A percentile compares a stretch with the other conserved stretches of the same genome.
phyloP scores from a whole-genome alignment of 2,329 filamentous ascomycete genomes.

The Fusarium ramigenum region DNA sequence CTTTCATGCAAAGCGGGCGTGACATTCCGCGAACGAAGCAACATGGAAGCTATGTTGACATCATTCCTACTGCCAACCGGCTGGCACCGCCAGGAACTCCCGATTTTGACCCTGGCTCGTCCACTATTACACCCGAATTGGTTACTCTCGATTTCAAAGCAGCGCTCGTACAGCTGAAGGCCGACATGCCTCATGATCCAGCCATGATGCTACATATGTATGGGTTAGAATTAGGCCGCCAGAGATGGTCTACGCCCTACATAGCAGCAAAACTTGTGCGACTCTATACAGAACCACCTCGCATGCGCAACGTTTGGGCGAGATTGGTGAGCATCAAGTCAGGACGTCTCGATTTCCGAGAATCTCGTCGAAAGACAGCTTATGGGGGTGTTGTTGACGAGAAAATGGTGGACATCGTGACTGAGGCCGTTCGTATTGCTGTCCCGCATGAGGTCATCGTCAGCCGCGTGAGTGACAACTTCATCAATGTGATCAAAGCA shows the following conservation, averaged over 20 bases:
- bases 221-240: conserved; percentile 80
- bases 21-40: conserved; percentile 51
- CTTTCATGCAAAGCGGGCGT: conserved; percentile 66
- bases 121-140: conserved; percentile 66
- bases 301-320: conserved; percentile 85
- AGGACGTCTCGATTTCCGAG: conserved; percentile 81
- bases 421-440: conserved; percentile 86
- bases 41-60: conserved; percentile 39
- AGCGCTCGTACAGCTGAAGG: conserved; percentile 86
- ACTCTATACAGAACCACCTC: conserved; percentile 88
- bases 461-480: conserved; percentile 91
- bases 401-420: conserved; percentile 82
- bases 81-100: conserved; percentile 52
- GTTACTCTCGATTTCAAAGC: conserved; percentile 85
- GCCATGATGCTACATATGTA: conserved; percentile 90
- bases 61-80: conserved; percentile 43
- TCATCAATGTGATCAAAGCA: conserved; percentile 87
- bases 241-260: conserved; percentile 89
- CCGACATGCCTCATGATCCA: conserved; percentile 88
- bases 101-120: conserved; percentile 47
- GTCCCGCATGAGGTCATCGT: conserved; percentile 92
- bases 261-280: conserved; percentile 79
- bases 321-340: conserved; percentile 85
- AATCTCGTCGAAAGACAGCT: conserved; percentile 74
- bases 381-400: conserved; percentile 71